phyloP scores from a whole-genome alignment of 2,329 filamentous ascomycete genomes.

The Trichoderma lentiforme region DNA sequence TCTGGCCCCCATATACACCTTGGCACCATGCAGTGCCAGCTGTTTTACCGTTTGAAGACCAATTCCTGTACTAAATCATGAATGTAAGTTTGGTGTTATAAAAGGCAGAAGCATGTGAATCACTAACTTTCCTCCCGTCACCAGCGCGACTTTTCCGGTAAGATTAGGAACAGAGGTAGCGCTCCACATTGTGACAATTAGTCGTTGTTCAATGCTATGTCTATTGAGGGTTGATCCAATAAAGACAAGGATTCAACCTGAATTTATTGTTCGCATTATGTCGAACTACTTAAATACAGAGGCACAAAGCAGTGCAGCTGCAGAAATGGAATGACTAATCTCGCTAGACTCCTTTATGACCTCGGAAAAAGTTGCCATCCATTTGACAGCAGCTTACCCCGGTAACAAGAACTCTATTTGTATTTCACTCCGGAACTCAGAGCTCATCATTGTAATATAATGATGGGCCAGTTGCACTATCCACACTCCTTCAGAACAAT shows the following conservation, averaged over 20 bases:
- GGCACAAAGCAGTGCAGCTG: neutral
- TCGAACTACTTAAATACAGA: neutral
- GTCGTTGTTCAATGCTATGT: neutral
- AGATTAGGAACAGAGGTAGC: neutral
- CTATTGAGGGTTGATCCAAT: neutral
- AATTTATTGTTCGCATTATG: neutral
- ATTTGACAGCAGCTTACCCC: neutral
- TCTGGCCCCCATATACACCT: neutral
- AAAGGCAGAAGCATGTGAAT: neutral
- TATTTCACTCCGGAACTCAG: neutral
- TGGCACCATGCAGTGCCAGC: neutral
- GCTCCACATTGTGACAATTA: neutral
- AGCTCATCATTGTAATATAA: neutral
- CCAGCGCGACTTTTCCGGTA: neutral
- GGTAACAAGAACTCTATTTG: neutral
- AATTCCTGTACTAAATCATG: neutral
- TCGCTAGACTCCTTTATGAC: neutral
- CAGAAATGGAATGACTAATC: neutral
- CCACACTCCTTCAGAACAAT: neutral
- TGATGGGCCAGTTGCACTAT: neutral
- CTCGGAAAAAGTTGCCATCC: neutral
- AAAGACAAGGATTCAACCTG: neutral
- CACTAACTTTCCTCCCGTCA: constrained; percentile 4
- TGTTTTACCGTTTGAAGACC: neutral
- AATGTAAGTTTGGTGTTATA: neutral